Conservation (phyloP, 202 grass and related monocot genomes). For the Cymbopogon flexuosus region DNA sequence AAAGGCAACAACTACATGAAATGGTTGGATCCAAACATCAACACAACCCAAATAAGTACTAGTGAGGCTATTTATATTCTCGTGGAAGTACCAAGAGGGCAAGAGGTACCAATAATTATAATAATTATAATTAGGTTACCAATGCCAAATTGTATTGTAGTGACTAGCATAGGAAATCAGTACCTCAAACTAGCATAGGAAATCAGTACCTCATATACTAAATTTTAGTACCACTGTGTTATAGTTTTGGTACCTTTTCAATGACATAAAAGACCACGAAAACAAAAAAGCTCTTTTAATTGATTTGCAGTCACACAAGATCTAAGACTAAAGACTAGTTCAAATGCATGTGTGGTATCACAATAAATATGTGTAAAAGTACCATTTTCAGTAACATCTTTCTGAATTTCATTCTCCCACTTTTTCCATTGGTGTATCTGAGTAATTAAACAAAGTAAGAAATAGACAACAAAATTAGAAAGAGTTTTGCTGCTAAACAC, state of each 20-base stretch:
- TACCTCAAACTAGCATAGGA: too few relatives aligned
- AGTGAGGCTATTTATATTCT: background rate
- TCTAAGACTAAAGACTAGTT: background rate
- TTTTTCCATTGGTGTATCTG: conserved; percentile 79
- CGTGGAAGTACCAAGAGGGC: background rate
- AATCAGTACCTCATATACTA: background rate
- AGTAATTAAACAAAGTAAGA: conserved; percentile 25
- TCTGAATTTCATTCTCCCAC: conserved; percentile 78
- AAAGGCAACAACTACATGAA: background rate
- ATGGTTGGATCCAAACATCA: too few relatives aligned
- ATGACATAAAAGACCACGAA: too few relatives aligned
- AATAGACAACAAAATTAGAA: background rate
- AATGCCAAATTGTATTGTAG: too few relatives aligned
- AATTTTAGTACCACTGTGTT: background rate
- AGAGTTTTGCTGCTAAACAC: background rate
- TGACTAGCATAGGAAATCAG: too few relatives aligned
- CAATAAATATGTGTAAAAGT: conserved; percentile 15
- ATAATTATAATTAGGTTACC: background rate
- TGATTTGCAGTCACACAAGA: background rate
- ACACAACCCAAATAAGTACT: too few relatives aligned
- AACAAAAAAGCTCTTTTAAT: background rate
- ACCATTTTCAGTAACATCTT: conserved; percentile 53
- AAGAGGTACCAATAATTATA: background rate
- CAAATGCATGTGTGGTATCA: background rate
- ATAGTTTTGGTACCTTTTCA: background rate